Evolutionary conservation across 2,329 filamentous ascomycete species (phyloP), one percentile per base, ranked within the genome.

Genomic region (Diplodia mutila): DNA sequence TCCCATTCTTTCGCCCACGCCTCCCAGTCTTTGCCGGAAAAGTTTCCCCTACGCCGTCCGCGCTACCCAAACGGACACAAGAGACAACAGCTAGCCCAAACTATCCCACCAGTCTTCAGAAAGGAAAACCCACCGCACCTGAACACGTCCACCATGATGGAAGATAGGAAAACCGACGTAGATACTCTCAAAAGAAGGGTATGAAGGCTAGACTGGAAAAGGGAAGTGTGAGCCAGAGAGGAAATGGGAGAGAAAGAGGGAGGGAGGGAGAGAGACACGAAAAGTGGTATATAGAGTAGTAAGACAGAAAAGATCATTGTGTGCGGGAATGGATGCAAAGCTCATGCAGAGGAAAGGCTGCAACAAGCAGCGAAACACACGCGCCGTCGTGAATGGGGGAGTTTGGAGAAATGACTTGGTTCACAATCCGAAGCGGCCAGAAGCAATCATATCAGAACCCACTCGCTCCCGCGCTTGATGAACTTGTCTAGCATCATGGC

Each of bases 391-490:
- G 69, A n/a, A 73, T 72, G 51, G 75, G 74, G 2, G 72, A 11
- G 73, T 73, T 34, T 73, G 73, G 73, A 76, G 75, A 16, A 75
- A 25, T 48, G 23, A 42, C 16, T 74, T 16, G 72, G 67, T 4
- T 42, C 18, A 16, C 72, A 74, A 9, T 72, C 72, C 23, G 25
- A 14, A 42, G 66, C 76, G 77, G 1, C 53, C 71, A 67, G 18
- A 67, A 72, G 5, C 70, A 72, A 46, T 79, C 73, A 89, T 66
- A 85, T 80, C 69, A 90, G 79, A 65, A 97, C 93, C 94, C 94
- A 99, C 84, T 99, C 94, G 73, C 91, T 97, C 27, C 94, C 94
- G 71, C 94, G 88, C 84, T 99, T 99, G 78, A 99, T 90, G 75
- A 95, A 98, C 78, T 98, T 99, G 79, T 99, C 95, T 72, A 99